Percentiles rank a stretch among this genome's conserved stretches.
These are phyloP conservation scores for Ogataea glucozyma DNA, from an alignment of 805 yeast species.

Conservation along the genomic window DNA sequence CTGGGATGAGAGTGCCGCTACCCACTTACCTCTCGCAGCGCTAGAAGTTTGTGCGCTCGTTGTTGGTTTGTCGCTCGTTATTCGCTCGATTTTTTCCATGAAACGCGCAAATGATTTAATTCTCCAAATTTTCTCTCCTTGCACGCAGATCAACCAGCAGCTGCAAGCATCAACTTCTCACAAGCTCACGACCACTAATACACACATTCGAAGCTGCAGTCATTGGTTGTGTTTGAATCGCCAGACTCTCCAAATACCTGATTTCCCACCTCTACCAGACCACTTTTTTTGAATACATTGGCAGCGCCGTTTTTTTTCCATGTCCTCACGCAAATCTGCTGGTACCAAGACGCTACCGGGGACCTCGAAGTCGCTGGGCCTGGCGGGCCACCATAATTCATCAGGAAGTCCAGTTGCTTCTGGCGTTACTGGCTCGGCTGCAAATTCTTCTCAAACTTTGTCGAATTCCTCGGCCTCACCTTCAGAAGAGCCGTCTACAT, in stretches of 20 bases:
- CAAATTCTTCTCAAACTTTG: not conserved
- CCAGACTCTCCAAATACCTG: no score
- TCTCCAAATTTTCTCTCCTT: not conserved
- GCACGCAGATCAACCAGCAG: not conserved
- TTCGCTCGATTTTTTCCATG: not conserved
- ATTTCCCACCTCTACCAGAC: no score
- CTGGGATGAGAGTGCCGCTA: no score
- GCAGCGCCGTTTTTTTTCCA: not conserved
- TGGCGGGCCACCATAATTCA: conserved; percentile 7
- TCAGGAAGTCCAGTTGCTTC: not conserved
- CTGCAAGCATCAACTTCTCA: not conserved
- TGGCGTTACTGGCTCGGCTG: not conserved
- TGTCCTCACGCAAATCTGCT: conserved; percentile 22
- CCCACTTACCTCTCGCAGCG: no score
- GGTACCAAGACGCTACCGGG: conserved; percentile 17
- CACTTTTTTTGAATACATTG: not conserved
- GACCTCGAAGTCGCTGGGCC: conserved; percentile 1
- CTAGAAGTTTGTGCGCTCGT: no score
- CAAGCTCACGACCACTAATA: no score
- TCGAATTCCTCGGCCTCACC: not conserved
- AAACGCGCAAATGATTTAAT: conserved; percentile 1
- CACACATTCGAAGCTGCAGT: no score
- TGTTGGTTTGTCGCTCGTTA: not conserved
- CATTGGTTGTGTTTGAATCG: no score
- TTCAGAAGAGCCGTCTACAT: conserved; percentile 22